Base-by-base conservation (phyloP, 257 asterid species). In the Cordia subcordata region DNA sequence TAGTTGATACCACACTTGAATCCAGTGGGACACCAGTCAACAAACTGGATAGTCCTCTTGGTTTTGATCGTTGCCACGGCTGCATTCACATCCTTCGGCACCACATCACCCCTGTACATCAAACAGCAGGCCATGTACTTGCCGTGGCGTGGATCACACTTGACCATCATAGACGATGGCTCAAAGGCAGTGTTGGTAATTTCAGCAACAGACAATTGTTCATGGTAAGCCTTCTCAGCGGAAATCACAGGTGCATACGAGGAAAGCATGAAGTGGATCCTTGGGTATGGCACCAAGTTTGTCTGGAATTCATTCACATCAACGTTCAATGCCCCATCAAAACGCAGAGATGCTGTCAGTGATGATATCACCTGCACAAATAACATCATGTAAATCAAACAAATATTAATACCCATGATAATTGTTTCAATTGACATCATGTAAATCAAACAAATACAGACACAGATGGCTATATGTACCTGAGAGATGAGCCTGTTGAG, bases 91-190 rank as follows among this genome's bases (percentile, higher is more conserved):
- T 64, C 68, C 62, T 64, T 64, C 13, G 62, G 68, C 47, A 64
- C 68, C 49, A 55, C 62, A 64, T 64, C 68, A 21, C 62, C 62
- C 8, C 62, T 50, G 55, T 40, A 64, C 68, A 64, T 64, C 17
- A 64, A 52, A 13, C 56, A 64, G 38, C 68, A 64, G 11, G 62
- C 68, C 68, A 64, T 64, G 68, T 64, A 64, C 33, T 44, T 64
- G 15, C 68, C 68, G 21, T 55, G 68, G 8, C 56, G 62, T 18
- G 68, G 68, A 52, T 55, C 62, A 55, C 62, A 64, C 20, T 64
- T 64, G 4, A 55, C 68, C 68, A 64, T 64, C 68, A 64, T 64
- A 46, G 62, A 64, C n/a, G 68, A 55, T 13, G 68, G 62, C 38
- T 55, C 68, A 27, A 64, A 64, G 13, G 68, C 68, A 15, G 55